These are phyloP conservation scores for Russula ochroleuca DNA, from an alignment of 768 basidiomycete genomes.

Conservation along the genomic window DNA sequence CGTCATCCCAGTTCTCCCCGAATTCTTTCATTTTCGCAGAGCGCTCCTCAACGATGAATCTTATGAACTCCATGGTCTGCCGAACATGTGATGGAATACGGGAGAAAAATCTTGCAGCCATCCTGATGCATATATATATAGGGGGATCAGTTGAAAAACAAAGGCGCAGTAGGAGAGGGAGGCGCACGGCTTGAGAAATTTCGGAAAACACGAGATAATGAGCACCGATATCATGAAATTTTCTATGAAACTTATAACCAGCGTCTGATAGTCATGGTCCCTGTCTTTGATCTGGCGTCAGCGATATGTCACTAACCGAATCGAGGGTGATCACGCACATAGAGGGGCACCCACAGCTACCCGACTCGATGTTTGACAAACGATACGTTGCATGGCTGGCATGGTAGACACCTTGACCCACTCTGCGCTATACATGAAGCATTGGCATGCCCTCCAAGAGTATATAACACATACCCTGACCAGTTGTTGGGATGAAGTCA, in stretches of 20 bases:
- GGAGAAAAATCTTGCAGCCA: conserved; percentile 30
- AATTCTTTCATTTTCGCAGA: conserved; percentile 23
- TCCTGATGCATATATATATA: conserved; percentile 19
- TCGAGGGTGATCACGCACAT: conserved; percentile 31
- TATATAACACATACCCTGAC: conserved; percentile 18
- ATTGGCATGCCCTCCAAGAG: neutral
- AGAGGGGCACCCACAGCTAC: conserved; percentile 44
- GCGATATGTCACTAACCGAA: conserved; percentile 7
- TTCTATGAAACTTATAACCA: conserved; percentile 38
- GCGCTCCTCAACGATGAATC: conserved; percentile 15
- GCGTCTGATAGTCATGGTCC: conserved; percentile 38
- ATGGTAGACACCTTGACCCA: conserved; percentile 36
- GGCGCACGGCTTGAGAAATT: conserved; percentile 42
- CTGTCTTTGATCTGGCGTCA: conserved; percentile 35
- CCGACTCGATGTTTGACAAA: conserved; percentile 9
- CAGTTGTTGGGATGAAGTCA: conserved; percentile 35
- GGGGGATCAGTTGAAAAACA: conserved; percentile 10
- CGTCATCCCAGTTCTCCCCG: neutral
- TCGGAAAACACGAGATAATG: conserved; percentile 40
- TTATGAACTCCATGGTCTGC: neutral
- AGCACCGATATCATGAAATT: conserved; percentile 35
- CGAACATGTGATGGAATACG: conserved; percentile 8
- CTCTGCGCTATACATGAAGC: conserved; percentile 29
- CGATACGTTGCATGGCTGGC: conserved; percentile 11
- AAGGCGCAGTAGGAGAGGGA: too few species aligned